Evolutionary conservation across 192 early-diverging fungal species (phyloP).

Genomic region (Kappamyces sp.): DNA sequence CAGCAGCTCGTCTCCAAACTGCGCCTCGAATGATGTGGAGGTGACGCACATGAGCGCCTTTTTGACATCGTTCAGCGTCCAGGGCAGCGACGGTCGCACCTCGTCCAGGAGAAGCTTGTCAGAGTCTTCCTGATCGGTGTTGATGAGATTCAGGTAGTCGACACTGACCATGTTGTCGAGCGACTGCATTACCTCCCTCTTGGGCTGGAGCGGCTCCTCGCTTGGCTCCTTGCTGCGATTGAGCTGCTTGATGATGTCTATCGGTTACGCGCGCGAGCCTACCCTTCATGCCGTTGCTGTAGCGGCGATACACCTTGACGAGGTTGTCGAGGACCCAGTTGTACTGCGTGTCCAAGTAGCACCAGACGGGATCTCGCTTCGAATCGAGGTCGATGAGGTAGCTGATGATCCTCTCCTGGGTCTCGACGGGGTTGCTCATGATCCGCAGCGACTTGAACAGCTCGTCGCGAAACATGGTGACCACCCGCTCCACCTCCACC

Average conservation of each 20-base stretch:
- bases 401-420: constrained; percentile 84
- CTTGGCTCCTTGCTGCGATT: no score
- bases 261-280: no score
- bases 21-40: constrained; percentile 4
- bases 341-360: constrained; percentile 83
- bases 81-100: background rate
- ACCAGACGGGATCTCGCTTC: constrained; percentile 79
- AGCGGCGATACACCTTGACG: constrained; percentile 53
- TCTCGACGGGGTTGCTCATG: constrained; percentile 71
- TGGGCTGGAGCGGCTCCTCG: no score
- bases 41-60: constrained; percentile 11
- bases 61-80: constrained; percentile 11
- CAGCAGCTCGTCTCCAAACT: constrained; percentile 53
- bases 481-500: constrained; percentile 81
- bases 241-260: no score
- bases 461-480: constrained; percentile 62
- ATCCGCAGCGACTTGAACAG: constrained; percentile 72
- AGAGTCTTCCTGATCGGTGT: no score
- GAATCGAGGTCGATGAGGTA: constrained; percentile 70
- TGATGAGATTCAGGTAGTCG: no score
- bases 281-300: constrained; percentile 29
- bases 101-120: background rate
- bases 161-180: no score
- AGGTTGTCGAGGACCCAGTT: constrained; percentile 77
- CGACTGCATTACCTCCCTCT: no score